Evolutionary conservation across 2,329 filamentous ascomycete species (phyloP), one percentile per base, ranked within the genome.

Genomic region (Claviceps fusiformis): DNA sequence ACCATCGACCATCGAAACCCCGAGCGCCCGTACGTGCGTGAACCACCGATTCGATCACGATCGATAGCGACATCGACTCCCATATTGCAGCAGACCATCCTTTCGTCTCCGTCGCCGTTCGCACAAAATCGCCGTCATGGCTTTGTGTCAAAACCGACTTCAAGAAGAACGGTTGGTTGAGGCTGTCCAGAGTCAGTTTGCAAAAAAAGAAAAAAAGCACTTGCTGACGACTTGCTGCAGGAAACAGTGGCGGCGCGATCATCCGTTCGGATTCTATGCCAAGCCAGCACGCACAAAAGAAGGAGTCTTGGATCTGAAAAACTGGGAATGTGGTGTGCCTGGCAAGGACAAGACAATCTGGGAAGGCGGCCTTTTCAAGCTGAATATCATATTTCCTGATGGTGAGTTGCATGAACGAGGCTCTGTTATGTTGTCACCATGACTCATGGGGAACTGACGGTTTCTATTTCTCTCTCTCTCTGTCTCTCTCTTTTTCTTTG

Each of bases 311-410:
- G 93, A 98, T 67, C 77, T 98, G 60, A 95, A 96, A 78, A 81
- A 83, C 60, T 98, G 93, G 93, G 91, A 97, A 64, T 97, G 93
- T 65, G 91, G 91, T 47, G 87, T 98, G 47, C 93, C 93, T 3
- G 93, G 95, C 65, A 96, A 95, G 69, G 85, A 95, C 58, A 93
- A 95, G 75, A 98, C 95, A 0, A 84, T 97, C 27, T 98, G 93
- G 93, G 91, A 95, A 66, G 91, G 91, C n/a, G 93, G 93, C 1
- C 74, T 96, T 11, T 97, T 97, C 76, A 98, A 97, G 75, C 75
- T 98, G 57, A 89, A 87, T 56, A 86, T 98, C 64, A 83, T 80
- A 11, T 98, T 98, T 64, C 93, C 95, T 0, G 93, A 98, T 65
- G 91, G 90, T 93, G 72, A 70, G 83, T 72, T 52, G 59, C 50